phyloP scores from a whole-genome alignment of 1,284 basidiomycete species.

The Rhodotorula sp. region DNA sequence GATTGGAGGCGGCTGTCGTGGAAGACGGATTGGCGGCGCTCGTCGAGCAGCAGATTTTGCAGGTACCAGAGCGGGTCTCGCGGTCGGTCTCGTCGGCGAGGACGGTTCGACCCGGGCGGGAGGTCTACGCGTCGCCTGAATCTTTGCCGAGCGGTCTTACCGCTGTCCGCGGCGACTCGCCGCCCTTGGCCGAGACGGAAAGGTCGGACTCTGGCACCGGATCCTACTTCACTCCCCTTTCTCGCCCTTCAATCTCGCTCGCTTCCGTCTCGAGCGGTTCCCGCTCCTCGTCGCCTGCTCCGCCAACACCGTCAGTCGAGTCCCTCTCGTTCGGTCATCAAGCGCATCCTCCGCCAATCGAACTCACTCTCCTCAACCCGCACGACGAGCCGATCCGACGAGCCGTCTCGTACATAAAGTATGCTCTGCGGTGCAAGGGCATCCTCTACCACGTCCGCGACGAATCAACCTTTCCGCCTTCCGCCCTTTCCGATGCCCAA shows the following conservation, averaged over 20 bases:
- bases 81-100: constrained; percentile 3
- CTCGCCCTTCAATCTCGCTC: constrained; percentile 1
- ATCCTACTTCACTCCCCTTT: constrained; percentile 35
- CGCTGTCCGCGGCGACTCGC: constrained; percentile 7
- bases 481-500: background rate
- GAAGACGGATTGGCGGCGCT: background rate
- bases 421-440: constrained; percentile 56
- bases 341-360: constrained; percentile 29
- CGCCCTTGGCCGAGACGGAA: background rate
- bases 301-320: constrained; percentile 41
- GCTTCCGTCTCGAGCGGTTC: constrained; percentile 4
- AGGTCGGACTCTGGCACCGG: background rate
- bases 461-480: background rate
- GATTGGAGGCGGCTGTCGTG: constrained; percentile 18
- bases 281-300: constrained; percentile 21
- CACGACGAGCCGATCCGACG: constrained; percentile 47
- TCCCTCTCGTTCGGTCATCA: constrained; percentile 46
- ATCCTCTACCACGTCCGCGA: constrained; percentile 55
- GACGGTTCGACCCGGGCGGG: background rate
- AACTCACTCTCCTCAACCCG: constrained; percentile 50
- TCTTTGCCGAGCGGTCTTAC: background rate
- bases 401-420: constrained; percentile 52
- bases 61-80: too few relatives aligned
- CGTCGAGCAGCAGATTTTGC: background rate
- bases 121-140: background rate